Base-by-base conservation (phyloP, 176 grass and related monocot species). In the Carex pumila region DNA sequence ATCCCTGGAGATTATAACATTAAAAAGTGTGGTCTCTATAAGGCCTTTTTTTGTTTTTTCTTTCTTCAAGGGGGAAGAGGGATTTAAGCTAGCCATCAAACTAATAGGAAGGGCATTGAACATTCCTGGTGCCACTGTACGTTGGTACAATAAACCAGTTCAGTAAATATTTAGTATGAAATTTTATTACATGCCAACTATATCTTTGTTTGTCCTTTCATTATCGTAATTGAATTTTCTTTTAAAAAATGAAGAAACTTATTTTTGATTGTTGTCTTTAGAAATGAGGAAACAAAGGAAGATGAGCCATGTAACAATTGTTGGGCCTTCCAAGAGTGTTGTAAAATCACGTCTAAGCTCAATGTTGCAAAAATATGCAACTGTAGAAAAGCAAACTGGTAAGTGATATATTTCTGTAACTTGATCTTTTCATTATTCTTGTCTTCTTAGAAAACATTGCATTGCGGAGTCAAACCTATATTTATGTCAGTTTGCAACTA, bases 71-170 rank as follows among this genome's bases (percentile, higher is more conserved):
- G 93, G 87, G 19, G 89, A 95, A 81, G 66, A 84, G 66, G 96
- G 96, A 21, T 99, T 99, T 41, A 56, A 37, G 62, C 71, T 88
- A 22, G 88, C 91, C 65, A 79, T 94, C 89, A 80, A 94, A 43
- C 62, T 99, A 57, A 99, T 94, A 59, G 21, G 71, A 79, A 90
- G 91, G 81, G 91, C 96, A 61, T 84, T 95, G 70, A 86, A 70
- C 14, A 85, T 92, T 90, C 86, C 92, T 78, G 96, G 91, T 32
- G 88, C 86, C 68, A 90, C 91, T 64, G 86, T 99, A 39, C 96
- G 95, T 89, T 99, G 93, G 96, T 99, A 99, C 47, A 89, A 83
- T 85, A 99, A 99, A 61, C 88, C 91, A 95, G 96, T 93, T 99
- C 81, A 67, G 85, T 55, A 68, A 83, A 31, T 87, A 39, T 81